A percentile compares a stretch with the other conserved stretches of the same genome.
These are phyloP conservation scores for Quillaja saponaria DNA, from an alignment of 306 rosid genomes.

Conservation along the genomic window DNA sequence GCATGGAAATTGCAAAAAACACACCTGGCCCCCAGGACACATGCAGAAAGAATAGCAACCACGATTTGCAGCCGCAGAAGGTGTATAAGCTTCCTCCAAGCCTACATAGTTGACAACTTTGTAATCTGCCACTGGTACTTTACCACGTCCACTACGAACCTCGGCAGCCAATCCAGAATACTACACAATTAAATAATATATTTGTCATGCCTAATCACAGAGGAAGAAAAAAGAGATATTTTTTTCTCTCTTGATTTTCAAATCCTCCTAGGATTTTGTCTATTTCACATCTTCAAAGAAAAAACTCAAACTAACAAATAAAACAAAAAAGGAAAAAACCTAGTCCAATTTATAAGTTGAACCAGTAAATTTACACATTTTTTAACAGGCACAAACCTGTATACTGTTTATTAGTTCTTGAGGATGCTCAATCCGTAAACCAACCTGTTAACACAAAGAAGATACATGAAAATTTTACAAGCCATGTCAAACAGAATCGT, in stretches of 20 bases:
- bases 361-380: constrained; percentile 7
- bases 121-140: constrained; percentile 95
- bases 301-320: no score
- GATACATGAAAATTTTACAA: no score
- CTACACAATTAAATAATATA: constrained; percentile 50
- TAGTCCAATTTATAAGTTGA: no score
- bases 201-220: no score
- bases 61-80: constrained; percentile 47
- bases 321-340: no score
- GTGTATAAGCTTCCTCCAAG: constrained; percentile 33
- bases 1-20: constrained; percentile 26
- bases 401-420: constrained; percentile 80
- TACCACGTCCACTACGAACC: constrained; percentile 83
- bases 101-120: constrained; percentile 69
- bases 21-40: constrained; percentile 99
- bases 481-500: no score
- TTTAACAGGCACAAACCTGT: constrained; percentile 59
- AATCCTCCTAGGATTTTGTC: no score
- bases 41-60: constrained; percentile 96
- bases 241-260: no score
- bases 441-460: constrained; percentile 63
- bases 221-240: no score
- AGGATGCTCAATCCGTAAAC: constrained; percentile 95
- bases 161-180: constrained; percentile 85
- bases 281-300: no score